A percentile compares a stretch with the other conserved stretches of the same genome.
Conservation (phyloP, 257 asterid species). For the Nicotiana knightiana region DNA sequence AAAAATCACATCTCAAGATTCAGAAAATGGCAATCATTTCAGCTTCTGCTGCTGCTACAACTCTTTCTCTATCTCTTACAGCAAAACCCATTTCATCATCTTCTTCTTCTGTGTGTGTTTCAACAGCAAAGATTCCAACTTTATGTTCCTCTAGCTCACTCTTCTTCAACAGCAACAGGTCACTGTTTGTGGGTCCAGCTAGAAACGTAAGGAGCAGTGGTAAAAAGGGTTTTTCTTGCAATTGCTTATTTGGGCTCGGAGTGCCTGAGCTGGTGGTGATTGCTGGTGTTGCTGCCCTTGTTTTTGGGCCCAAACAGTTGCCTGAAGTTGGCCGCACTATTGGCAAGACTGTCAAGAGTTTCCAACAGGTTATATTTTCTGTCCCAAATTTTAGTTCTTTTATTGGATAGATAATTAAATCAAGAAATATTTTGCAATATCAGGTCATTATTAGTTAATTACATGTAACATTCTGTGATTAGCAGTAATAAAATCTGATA, state of each 20-base stretch:
- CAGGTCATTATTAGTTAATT: neutral
- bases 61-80: neutral
- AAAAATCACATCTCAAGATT: neutral
- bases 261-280: slow-evolving; percentile 87
- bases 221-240: slow-evolving; percentile 52
- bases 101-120: neutral
- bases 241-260: slow-evolving; percentile 79
- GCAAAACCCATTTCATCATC: neutral
- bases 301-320: slow-evolving; percentile 80
- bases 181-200: slow-evolving; percentile 19
- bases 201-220: slow-evolving; percentile 12
- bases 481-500: neutral
- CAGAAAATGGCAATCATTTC: slow-evolving; percentile 11
- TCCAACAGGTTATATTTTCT: slow-evolving; percentile 57
- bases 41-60: neutral
- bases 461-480: neutral
- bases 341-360: slow-evolving; percentile 91
- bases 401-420: neutral
- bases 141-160: slow-evolving; percentile 51
- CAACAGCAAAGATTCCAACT: slow-evolving; percentile 6
- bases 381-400: neutral
- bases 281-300: slow-evolving; percentile 73
- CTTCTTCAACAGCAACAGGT: slow-evolving; percentile 40
- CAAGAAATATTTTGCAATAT: neutral
- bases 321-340: slow-evolving; percentile 82